phyloP scores from a whole-genome alignment of 2,329 filamentous ascomycete genomes.

The Fonsecaea pedrosoi region DNA sequence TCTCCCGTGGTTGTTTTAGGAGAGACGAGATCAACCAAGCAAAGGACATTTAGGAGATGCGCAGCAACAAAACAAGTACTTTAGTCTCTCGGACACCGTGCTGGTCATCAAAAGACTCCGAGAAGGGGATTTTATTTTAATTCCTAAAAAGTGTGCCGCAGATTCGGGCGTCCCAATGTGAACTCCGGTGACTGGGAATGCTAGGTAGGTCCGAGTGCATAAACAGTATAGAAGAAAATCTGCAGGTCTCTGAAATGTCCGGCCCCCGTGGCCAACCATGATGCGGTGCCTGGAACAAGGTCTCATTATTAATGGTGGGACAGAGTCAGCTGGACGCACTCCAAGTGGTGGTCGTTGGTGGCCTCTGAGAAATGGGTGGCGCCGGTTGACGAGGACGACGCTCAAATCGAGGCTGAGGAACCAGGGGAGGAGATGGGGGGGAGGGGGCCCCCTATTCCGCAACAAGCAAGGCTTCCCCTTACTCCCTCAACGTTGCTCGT shows the following conservation, averaged over 20 bases:
- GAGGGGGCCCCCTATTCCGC: constrained; percentile 10
- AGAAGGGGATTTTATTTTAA: constrained; percentile 5
- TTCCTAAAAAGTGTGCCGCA: background rate
- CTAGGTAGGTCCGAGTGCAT: too few species aligned
- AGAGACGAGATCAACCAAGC: constrained; percentile 1
- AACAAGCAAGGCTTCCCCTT: constrained; percentile 7
- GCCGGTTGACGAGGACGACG: constrained; percentile 2
- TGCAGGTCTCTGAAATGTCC: constrained; percentile 6
- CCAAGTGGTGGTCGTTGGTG: background rate
- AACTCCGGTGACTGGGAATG: too few species aligned
- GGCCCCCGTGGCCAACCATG: constrained; percentile 14
- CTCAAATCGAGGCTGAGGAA: constrained; percentile 6
- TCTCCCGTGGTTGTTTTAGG: background rate
- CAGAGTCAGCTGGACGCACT: background rate
- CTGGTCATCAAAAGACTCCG: too few species aligned
- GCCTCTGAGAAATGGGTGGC: background rate
- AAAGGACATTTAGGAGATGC: constrained; percentile 2
- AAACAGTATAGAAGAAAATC: background rate
- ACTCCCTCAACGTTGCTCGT: constrained; percentile 10
- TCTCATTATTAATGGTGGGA: constrained; percentile 7
- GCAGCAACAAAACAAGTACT: background rate
- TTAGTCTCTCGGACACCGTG: too few species aligned
- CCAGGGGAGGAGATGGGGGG: background rate
- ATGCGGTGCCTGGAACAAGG: constrained; percentile 23
- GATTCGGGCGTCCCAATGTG: too few species aligned